Evolutionary conservation across 805 yeast species (phyloP).

Genomic region (Maudiozyma pseudohumilis): DNA sequence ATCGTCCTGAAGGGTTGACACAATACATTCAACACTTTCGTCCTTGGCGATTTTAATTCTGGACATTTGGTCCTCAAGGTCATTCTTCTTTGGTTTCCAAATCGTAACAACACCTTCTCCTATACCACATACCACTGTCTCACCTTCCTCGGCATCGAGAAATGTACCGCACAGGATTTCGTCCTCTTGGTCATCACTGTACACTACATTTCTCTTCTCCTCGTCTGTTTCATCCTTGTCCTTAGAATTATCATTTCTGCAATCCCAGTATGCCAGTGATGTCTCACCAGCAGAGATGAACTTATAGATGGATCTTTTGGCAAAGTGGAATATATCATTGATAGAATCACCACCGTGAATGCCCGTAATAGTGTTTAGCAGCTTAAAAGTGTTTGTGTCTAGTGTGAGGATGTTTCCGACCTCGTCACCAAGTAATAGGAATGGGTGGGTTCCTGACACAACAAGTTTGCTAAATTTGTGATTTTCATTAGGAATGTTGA

Average conservation of each 20-base stretch:
- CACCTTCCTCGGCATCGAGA: constrained; percentile 53
- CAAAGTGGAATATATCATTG: constrained; percentile 61
- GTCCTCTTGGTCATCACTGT: constrained; percentile 85
- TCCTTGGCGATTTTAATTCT: constrained; percentile 60
- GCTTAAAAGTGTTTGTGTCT: constrained; percentile 46
- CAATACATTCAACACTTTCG: constrained; percentile 64
- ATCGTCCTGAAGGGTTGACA: constrained; percentile 39
- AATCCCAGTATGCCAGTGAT: constrained; percentile 67
- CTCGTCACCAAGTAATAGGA: constrained; percentile 55
- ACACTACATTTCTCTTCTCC: constrained; percentile 41
- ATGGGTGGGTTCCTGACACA: constrained; percentile 29
- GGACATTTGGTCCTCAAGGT: constrained; percentile 65
- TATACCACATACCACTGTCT: constrained; percentile 70
- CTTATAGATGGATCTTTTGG: constrained; percentile 59
- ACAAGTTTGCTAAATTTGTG: constrained; percentile 29
- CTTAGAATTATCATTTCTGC: constrained; percentile 40
- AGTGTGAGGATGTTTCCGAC: constrained; percentile 55
- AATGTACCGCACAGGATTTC: constrained; percentile 72
- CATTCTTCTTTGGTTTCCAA: constrained; percentile 70
- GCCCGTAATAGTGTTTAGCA: constrained; percentile 38
- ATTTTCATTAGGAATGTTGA: constrained; percentile 6
- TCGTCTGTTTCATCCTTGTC: constrained; percentile 18
- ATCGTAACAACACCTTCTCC: constrained; percentile 82
- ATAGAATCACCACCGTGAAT: constrained; percentile 70
- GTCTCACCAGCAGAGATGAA: constrained; percentile 76